These are phyloP conservation scores for Zizania palustris DNA, from an alignment of 202 grass and related monocot genomes.

Conservation along the genomic window DNA sequence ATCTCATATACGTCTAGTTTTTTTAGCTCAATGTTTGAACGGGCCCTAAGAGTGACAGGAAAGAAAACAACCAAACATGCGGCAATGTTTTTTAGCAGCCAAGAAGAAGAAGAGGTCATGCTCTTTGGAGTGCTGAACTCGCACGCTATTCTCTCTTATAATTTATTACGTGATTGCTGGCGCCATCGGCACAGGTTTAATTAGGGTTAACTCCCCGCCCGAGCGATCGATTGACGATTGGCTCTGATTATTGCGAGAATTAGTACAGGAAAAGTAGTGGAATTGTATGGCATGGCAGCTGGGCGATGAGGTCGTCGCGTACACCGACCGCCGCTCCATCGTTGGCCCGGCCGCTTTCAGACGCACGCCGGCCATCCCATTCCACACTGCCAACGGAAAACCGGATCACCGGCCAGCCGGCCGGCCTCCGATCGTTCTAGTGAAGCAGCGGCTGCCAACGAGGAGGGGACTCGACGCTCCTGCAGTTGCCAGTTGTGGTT, in stretches of 20 bases:
- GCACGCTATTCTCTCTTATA: not conserved
- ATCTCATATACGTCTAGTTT: too few species aligned
- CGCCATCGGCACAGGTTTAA: not conserved
- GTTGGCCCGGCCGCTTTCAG: not conserved
- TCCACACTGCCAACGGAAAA: not conserved
- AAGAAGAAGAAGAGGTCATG: too few species aligned
- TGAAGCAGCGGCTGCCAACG: not conserved
- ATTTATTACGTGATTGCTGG: not conserved
- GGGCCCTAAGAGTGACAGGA: too few species aligned
- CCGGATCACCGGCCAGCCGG: not conserved
- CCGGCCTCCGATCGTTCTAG: too few species aligned
- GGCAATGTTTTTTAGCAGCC: too few species aligned
- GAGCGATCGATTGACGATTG: too few species aligned
- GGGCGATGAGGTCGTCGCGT: not conserved
- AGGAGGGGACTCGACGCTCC: too few species aligned
- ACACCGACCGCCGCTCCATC: not conserved
- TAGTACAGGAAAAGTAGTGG: not conserved
- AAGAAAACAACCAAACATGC: too few species aligned
- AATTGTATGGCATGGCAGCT: not conserved
- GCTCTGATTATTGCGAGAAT: not conserved
- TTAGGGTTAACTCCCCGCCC: not conserved
- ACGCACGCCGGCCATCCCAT: not conserved
- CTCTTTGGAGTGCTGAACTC: not conserved
- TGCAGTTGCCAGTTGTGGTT: too few species aligned
- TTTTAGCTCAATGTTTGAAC: too few species aligned